Percentiles rank a stretch among this genome's conserved stretches.
Conservation (phyloP, 2,329 filamentous ascomycete genomes). For the Didymella arachidicola region DNA sequence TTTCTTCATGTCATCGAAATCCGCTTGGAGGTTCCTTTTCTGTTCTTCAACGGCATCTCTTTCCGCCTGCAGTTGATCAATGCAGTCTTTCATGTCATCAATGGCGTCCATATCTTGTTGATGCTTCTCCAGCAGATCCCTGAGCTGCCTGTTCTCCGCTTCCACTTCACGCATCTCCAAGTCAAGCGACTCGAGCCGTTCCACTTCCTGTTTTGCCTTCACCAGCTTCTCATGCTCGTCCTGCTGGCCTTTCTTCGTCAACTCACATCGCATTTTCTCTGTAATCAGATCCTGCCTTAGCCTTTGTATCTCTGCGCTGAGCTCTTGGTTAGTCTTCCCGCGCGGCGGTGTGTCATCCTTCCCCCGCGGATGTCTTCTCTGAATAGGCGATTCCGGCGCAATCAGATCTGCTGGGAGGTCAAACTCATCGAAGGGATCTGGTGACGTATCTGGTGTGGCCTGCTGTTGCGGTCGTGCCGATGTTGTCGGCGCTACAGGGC, state of each 20-base stretch:
- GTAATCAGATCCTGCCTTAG: constrained; percentile 41
- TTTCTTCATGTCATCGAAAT: constrained; percentile 26
- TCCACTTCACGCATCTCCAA: constrained; percentile 39
- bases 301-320: constrained; percentile 38
- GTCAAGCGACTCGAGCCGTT: constrained; percentile 38
- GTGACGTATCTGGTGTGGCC: constrained; percentile 20
- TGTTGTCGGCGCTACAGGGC: constrained; percentile 4
- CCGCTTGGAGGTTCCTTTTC: constrained; percentile 33
- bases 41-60: constrained; percentile 27
- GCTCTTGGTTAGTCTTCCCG: constrained; percentile 39
- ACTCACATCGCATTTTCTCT: constrained; percentile 42
- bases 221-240: constrained; percentile 41
- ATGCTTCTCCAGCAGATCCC: constrained; percentile 31
- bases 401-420: constrained; percentile 46
- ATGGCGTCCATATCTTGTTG: constrained; percentile 29
- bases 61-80: constrained; percentile 26
- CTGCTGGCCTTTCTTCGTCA: constrained; percentile 42
- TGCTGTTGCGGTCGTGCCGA: constrained; percentile 4
- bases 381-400: constrained; percentile 38
- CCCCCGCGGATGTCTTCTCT: constrained; percentile 39
- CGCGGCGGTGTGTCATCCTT: constrained; percentile 28
- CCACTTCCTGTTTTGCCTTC: constrained; percentile 33
- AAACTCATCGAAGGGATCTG: constrained; percentile 33
- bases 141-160: constrained; percentile 34
- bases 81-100: constrained; percentile 26